phyloP scores from a whole-genome alignment of 257 asterid genomes.

The Capsicum baccatum region DNA sequence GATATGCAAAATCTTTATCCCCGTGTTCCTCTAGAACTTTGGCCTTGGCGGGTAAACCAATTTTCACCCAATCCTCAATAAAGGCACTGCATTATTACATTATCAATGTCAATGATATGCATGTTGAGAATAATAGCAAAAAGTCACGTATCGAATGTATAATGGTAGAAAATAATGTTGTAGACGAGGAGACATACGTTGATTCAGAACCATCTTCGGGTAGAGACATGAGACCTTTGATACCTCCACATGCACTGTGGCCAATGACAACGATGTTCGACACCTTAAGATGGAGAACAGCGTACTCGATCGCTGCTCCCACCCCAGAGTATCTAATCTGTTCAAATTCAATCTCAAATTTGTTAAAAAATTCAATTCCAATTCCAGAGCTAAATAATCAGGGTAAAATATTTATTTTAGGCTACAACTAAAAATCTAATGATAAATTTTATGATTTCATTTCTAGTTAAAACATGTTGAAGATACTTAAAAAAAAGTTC shows the following conservation, averaged over 20 bases:
- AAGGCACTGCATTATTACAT: slow-evolving; percentile 61
- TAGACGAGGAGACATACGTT: slow-evolving; percentile 54
- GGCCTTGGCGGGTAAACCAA: slow-evolving; percentile 76
- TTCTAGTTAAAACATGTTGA: no score
- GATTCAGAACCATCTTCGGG: slow-evolving; percentile 64
- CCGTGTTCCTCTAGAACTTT: slow-evolving; percentile 58
- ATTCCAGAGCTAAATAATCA: background rate
- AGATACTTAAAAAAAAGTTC: no score
- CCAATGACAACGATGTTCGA: slow-evolving; percentile 85
- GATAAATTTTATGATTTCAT: no score
- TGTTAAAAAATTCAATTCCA: background rate
- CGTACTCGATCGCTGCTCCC: slow-evolving; percentile 89
- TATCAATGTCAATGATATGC: background rate
- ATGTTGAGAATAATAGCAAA: background rate
- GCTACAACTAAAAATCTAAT: no score
- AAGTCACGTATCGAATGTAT: background rate
- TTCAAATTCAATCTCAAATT: slow-evolving; percentile 22
- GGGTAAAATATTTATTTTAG: no score
- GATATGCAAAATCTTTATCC: slow-evolving; percentile 47
- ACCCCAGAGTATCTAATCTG: slow-evolving; percentile 74
- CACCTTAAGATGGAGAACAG: slow-evolving; percentile 88
- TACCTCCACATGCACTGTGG: slow-evolving; percentile 96
- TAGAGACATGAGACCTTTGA: slow-evolving; percentile 94
- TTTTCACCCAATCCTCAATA: slow-evolving; percentile 94
- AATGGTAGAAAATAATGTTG: background rate